Evolutionary conservation across 176 grass and related monocot species (phyloP), one percentile per base, ranked within the genome.

Genomic region (Phragmites australis): DNA sequence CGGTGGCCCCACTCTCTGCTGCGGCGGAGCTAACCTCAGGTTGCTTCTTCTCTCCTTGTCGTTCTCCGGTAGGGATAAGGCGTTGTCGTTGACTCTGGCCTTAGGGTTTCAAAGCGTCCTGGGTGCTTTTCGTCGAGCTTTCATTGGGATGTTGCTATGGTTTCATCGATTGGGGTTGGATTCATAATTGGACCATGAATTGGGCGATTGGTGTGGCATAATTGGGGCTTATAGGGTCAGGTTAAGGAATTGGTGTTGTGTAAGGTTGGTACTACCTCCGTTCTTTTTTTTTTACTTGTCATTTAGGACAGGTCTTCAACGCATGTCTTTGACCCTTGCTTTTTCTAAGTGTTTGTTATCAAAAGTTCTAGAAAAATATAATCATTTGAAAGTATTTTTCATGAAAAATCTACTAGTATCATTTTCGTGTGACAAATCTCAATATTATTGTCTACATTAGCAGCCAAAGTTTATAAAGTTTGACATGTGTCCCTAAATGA

Each of bases 11-110:
- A 26, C 26, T 39, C 56, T 47, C 57, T 9, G 16, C 29, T 16
- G 48, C 70, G n/a, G 72, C 27, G 58, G 68, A 23, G 15, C 14
- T 16, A 4, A 41, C 47, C 14, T 9, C 50, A 88, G 81, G 86
- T 84, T 80, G 13, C 68, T 48, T 52, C 7, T 43, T 74, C 75
- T 32, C 13, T 51, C 68, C 16, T 47, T 58, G 0, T 18, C 59
- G 0, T 12, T 8, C 25, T 25, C 25, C 23, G 19, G 44, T 26
- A 40, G 14, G 49, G 30, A 37, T 0, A 58, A 23, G 27, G 72
- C 4, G 72, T 14, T 39, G 11, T 49, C 3, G 73, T 26, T 40
- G 43, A 42, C 65, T 42, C 3, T 21, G 9, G 15, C 21, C 4
- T 41, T 73, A 58, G 59, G 49, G 74, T 29, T 69, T 82, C 32